Evolutionary conservation across 2,329 filamentous ascomycete genomes (phyloP), one percentile per base, ranked within the genome.

Genomic region (Colletotrichum nymphaeae): DNA sequence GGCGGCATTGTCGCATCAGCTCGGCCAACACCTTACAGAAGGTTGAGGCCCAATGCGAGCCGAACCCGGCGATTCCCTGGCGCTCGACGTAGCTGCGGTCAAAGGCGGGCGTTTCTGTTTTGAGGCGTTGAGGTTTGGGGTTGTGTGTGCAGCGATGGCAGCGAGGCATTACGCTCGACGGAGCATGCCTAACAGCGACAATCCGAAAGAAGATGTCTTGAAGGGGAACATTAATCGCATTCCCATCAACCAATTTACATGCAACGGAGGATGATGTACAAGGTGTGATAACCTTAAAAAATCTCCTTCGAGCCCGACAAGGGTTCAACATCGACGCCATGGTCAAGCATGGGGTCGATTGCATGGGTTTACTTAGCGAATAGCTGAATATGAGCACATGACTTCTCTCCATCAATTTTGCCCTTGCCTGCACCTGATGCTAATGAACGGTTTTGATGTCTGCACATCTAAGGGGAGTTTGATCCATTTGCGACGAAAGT

Each of bases 251-350:
- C 52, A 35, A n/a, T 32, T 35, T 53, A 9, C n/a, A 65, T 65
- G 63, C 63, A 65, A 22, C 11, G 63, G 32, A 65, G 62, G 63
- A 65, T 11, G 55, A 52, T 32, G 35, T n/a, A n/a, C 3, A 16
- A 24, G 60, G 60, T 49, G 22, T 16, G 24, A 49, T 11, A 55
- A n/a, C 16, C 32, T 37, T 49, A 30, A 28, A 52, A 30, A 35
- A 14, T 58, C 14, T 71, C 59, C 62, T 68, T 63, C 67, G 71
- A 72, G 24, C 28, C 57, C 56, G n/a, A n/a, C 6, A 30, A 62
- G 60, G 71, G 67, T 57, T 73, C 71, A 72, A 63, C 3, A 72
- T 73, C 32, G 67, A 57, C 53, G 28, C 46, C 37, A n/a, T 49
- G 8, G 12, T 24, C 4, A 6, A 46, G n/a, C 2, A 12, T 35